Base-by-base conservation (phyloP, 2,329 filamentous ascomycete genomes). In the Pseudopithomyces maydicus region DNA sequence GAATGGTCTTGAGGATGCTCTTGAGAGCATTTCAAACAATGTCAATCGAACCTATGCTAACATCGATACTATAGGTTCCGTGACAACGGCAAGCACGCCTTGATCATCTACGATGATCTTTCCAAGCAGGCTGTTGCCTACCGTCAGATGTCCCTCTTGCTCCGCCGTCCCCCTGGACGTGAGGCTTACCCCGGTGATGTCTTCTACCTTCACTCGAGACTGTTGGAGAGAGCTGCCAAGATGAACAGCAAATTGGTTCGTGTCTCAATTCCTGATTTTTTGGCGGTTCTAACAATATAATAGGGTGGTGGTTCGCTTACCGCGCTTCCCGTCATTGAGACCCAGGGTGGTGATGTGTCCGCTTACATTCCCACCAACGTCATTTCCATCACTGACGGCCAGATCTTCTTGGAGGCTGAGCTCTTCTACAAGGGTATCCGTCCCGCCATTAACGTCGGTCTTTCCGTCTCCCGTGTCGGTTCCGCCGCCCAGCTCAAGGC, bases 371-470 rank as follows among this genome's bases (percentile, higher is more conserved):
- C 95, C 75, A 99, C 95, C 84, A 99, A 98, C 87, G 95, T 98
- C 84, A 99, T 99, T 88, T 98, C 94, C 80, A 99, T 99, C 79
- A 99, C 95, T 74, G 95, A 98, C 77, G 95, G 95, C 66, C 95
- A 99, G 85, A 98, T 99, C 82, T 99, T 99, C 91, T 87, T 99
- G 85, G 95, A 99, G 84, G 83, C 94, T 71, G 95, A 99, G 83
- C 87, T 98, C 68, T 99, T 98, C 90, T 98, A 97, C 92, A 99
- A 99, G 91, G 95, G 95, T 96, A 84, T 99, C 82, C 94, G 95
- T 78, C 95, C 95, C 75, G 95, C 95, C 84, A 99, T 99, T 82
- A 99, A 99, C 88, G 95, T 99, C 90, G 95, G 95, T 95, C 91
- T 99, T 74, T 99, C 95, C 76, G 95, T 99, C 74, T 99, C 95